These are phyloP conservation scores for Orbilia ellipsospora DNA, from an alignment of 2,329 filamentous ascomycete species.

Conservation along the genomic window DNA sequence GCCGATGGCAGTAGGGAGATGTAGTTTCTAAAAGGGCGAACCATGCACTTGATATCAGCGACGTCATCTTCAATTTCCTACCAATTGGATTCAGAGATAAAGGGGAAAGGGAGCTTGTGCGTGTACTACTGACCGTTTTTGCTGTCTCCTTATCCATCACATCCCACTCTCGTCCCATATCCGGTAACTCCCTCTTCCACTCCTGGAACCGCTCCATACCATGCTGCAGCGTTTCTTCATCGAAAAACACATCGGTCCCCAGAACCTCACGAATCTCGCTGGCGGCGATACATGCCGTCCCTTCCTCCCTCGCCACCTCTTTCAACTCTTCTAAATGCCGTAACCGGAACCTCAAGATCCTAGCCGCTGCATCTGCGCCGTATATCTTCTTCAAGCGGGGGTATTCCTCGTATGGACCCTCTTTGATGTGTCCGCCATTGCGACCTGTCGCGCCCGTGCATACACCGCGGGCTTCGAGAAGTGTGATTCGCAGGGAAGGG, in stretches of 20 bases:
- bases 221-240: slow-evolving; percentile 61
- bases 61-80: no score
- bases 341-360: slow-evolving; percentile 65
- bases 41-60: no score
- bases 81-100: background rate
- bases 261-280: slow-evolving; percentile 64
- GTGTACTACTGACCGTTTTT: slow-evolving; percentile 58
- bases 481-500: slow-evolving; percentile 61
- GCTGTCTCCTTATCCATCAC: slow-evolving; percentile 62
- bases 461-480: slow-evolving; percentile 67
- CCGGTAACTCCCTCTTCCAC: slow-evolving; percentile 63
- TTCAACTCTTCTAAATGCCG: slow-evolving; percentile 63
- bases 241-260: slow-evolving; percentile 66
- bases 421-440: slow-evolving; percentile 68
- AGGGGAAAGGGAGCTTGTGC: no score
- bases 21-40: slow-evolving; percentile 54
- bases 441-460: slow-evolving; percentile 69
- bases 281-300: slow-evolving; percentile 55
- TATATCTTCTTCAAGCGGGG: slow-evolving; percentile 60
- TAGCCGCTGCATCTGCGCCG: slow-evolving; percentile 62
- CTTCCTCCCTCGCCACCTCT: slow-evolving; percentile 62
- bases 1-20: slow-evolving; percentile 57
- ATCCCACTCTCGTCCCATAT: slow-evolving; percentile 60
- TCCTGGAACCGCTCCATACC: slow-evolving; percentile 61
- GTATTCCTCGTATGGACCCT: slow-evolving; percentile 64